phyloP scores from a whole-genome alignment of 306 rosid genomes.

The Dryas drummondii region DNA sequence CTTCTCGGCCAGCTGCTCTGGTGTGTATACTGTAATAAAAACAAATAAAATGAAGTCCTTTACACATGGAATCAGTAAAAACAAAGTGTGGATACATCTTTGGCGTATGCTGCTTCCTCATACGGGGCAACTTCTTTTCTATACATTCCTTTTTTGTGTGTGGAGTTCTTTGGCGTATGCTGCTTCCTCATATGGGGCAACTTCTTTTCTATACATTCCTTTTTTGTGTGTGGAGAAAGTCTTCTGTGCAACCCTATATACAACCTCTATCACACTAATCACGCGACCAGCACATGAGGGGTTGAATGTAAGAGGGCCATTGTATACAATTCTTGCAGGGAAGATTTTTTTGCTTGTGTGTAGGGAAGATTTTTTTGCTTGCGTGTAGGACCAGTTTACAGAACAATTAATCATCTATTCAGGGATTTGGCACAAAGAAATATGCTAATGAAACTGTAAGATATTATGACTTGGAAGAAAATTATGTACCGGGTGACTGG shows the following conservation, averaged over 20 bases:
- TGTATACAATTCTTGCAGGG: background rate
- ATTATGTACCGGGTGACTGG: conserved; percentile 84
- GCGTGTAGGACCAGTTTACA: background rate
- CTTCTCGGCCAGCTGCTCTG: conserved; percentile 92
- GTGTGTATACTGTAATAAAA: conserved; percentile 81
- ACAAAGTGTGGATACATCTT: background rate
- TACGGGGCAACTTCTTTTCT: background rate
- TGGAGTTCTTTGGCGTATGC: background rate
- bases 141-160: background rate
- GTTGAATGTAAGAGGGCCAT: background rate
- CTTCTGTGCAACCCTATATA: background rate
- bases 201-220: background rate
- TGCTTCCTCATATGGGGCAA: conserved; percentile 6
- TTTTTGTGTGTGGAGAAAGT: background rate
- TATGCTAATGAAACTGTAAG: conserved; percentile 6
- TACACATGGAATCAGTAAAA: conserved; percentile 8
- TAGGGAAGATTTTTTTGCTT: background rate
- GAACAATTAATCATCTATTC: background rate
- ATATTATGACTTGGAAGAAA: conserved; percentile 19
- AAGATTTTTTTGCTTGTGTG: background rate
- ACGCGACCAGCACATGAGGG: background rate
- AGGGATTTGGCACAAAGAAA: background rate
- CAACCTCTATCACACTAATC: background rate
- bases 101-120: background rate
- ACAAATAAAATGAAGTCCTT: conserved; percentile 24